Evolutionary conservation across 1,284 basidiomycete species (phyloP).

Genomic region (Moesziomyces globuligerus): DNA sequence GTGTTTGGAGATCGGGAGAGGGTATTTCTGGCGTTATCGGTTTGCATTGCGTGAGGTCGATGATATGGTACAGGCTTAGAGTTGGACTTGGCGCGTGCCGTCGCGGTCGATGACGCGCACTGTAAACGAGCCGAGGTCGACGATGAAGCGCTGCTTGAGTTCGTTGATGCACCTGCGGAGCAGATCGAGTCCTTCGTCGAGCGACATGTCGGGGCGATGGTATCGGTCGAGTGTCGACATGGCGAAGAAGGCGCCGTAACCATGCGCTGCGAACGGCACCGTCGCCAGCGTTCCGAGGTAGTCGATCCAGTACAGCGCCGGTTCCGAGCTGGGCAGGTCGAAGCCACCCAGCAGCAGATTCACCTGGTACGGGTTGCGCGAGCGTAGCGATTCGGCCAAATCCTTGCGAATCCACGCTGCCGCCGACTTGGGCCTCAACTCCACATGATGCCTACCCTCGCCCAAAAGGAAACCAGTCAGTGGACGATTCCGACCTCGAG

Average conservation of each 20-base stretch:
- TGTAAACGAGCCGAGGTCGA: slow-evolving; percentile 83
- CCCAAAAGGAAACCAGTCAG: too few species aligned
- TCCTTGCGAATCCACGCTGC: slow-evolving; percentile 93
- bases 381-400: slow-evolving; percentile 88
- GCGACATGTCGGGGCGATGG: slow-evolving; percentile 81
- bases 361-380: slow-evolving; percentile 86
- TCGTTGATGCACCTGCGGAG: slow-evolving; percentile 88
- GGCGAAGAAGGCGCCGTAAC: slow-evolving; percentile 92
- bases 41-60: too few species aligned
- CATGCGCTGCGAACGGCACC: slow-evolving; percentile 94
- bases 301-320: slow-evolving; percentile 92
- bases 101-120: slow-evolving; percentile 91
- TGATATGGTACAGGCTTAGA: slow-evolving; percentile 15
- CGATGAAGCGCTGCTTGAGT: slow-evolving; percentile 78
- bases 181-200: slow-evolving; percentile 85
- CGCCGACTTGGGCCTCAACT: slow-evolving; percentile 87
- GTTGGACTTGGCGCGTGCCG: slow-evolving; percentile 77
- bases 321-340: slow-evolving; percentile 75
- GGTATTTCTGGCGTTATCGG: too few species aligned
- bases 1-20: too few species aligned
- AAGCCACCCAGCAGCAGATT: slow-evolving; percentile 93
- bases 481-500: too few species aligned
- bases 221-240: slow-evolving; percentile 84
- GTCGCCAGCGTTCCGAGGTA: slow-evolving; percentile 88
- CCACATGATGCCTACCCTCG: slow-evolving; percentile 74